A percentile compares a stretch with the other conserved stretches of the same genome.
Conservation (phyloP, 495 filamentous ascomycete genomes). For the Penicillium lividum region DNA sequence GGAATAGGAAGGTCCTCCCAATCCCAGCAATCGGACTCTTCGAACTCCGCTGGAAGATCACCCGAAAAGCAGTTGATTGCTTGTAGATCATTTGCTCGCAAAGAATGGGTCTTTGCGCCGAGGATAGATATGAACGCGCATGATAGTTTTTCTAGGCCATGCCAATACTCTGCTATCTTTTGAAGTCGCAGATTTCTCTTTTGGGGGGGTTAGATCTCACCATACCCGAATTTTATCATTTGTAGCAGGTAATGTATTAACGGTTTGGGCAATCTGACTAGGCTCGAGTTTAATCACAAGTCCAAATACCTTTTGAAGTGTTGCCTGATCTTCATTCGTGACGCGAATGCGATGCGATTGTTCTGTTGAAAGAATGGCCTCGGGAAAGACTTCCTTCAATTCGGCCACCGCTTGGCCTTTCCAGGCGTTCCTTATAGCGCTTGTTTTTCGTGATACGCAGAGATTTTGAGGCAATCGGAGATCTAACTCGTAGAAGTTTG, state of each 20-base stretch:
- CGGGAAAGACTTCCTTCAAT: no score
- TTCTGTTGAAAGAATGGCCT: no score
- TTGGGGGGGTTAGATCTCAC: not conserved
- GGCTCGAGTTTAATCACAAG: no score
- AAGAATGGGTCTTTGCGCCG: not conserved
- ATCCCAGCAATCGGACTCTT: not conserved
- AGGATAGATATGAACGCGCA: not conserved
- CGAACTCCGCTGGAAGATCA: not conserved
- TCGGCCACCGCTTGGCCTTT: not conserved
- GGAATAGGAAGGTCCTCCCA: not conserved
- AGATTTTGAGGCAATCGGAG: not conserved
- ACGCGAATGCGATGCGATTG: no score
- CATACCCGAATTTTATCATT: no score
- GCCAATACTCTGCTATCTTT: not conserved
- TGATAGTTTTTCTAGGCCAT: not conserved
- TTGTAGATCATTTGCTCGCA: not conserved
- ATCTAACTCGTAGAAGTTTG: not conserved
- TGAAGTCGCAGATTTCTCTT: not conserved
- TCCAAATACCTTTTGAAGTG: not conserved
- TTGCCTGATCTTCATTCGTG: not conserved
- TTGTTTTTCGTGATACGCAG: not conserved
- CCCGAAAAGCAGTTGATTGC: not conserved
- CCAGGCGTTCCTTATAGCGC: not conserved
- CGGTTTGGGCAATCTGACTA: no score
- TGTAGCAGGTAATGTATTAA: no score